A percentile compares a stretch with the other conserved stretches of the same genome.
phyloP scores from a whole-genome alignment of 2,329 filamentous ascomycete species.

The Xylaria sp. region DNA sequence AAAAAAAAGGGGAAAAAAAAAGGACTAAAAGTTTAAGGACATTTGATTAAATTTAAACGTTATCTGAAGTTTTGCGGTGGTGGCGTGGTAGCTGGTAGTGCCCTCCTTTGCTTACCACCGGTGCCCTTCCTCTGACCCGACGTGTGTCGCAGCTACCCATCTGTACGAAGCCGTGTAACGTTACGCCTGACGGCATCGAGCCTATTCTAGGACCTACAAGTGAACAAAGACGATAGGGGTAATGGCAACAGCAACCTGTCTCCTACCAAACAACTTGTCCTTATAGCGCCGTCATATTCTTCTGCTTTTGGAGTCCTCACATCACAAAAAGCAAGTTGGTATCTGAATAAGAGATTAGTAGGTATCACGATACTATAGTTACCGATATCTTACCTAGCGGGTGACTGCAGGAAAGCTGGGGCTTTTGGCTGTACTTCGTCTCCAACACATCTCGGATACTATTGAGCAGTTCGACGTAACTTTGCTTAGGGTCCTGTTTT shows the following conservation, averaged over 20 bases:
- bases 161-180: too few species aligned
- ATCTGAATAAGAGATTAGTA: constrained; percentile 54
- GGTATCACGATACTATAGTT: constrained; percentile 9
- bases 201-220: not conserved
- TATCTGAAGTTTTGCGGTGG: too few species aligned
- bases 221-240: not conserved
- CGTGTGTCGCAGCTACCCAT: too few species aligned
- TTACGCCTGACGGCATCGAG: too few species aligned
- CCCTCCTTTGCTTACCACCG: too few species aligned
- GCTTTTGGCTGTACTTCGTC: constrained; percentile 91
- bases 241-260: not conserved
- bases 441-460: constrained; percentile 93
- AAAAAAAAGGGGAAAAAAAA: too few species aligned
- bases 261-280: not conserved
- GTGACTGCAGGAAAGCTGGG: constrained; percentile 96
- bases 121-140: too few species aligned
- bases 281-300: not conserved
- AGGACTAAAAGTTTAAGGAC: too few species aligned
- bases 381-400: constrained; percentile 78
- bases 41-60: too few species aligned
- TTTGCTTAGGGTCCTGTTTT: constrained; percentile 97
- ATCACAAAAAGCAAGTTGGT: constrained; percentile 72
- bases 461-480: constrained; percentile 95
- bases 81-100: too few species aligned
- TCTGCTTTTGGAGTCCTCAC: constrained; percentile 48